These are phyloP conservation scores for Aspergillus terreus DNA, from an alignment of 2,329 filamentous ascomycete species.

Conservation along the genomic window DNA sequence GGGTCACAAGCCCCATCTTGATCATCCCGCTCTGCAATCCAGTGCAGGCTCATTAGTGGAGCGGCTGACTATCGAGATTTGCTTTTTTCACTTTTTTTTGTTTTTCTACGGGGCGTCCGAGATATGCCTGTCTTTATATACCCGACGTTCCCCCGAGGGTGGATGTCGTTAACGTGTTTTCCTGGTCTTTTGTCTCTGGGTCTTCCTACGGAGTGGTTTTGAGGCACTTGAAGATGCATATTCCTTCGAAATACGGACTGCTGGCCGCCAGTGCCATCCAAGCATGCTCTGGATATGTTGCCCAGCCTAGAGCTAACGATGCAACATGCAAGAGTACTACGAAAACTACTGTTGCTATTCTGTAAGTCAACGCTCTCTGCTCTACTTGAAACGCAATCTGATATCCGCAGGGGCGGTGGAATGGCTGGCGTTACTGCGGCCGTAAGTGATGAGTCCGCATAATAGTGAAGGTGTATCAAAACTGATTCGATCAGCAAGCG, in stretches of 20 bases:
- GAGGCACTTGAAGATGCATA: not conserved
- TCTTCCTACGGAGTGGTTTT: too few species aligned
- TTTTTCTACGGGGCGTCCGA: not conserved
- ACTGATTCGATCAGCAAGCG: constrained; percentile 46
- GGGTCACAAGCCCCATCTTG: constrained; percentile 2
- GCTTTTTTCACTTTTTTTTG: not conserved
- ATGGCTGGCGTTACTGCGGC: constrained; percentile 63
- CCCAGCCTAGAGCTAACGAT: constrained; percentile 14
- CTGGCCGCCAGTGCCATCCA: not conserved
- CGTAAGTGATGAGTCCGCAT: constrained; percentile 25
- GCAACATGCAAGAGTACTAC: constrained; percentile 21
- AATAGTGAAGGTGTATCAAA: not conserved
- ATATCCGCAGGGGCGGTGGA: constrained; percentile 49
- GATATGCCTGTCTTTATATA: not conserved
- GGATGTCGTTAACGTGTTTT: not conserved
- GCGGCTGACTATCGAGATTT: not conserved
- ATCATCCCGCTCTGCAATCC: not conserved
- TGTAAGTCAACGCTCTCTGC: constrained; percentile 19
- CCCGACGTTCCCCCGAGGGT: not conserved
- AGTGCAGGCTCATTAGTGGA: not conserved
- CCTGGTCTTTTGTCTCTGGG: too few species aligned
- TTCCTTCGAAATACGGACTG: not conserved
- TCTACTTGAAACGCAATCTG: not conserved
- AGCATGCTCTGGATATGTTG: constrained; percentile 13
- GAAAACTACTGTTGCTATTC: constrained; percentile 31